These are phyloP conservation scores for Thalassia testudinum DNA, from an alignment of 116 monocot genomes.

Conservation along the genomic window DNA sequence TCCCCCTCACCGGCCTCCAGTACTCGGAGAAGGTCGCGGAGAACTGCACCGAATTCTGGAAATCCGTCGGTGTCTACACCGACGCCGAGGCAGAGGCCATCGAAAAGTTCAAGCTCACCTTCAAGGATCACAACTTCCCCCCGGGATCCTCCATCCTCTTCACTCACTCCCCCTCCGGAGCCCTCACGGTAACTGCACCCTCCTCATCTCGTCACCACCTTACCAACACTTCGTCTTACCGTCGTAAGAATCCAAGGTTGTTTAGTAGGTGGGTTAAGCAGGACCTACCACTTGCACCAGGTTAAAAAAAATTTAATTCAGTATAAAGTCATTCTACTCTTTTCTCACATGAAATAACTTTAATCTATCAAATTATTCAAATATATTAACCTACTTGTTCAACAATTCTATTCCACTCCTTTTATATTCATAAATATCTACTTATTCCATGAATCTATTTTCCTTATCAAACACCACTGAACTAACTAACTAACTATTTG, in stretches of 20 bases:
- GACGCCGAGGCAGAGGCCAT: slow-evolving; percentile 48
- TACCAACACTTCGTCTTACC: too few species aligned
- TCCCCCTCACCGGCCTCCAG: slow-evolving; percentile 65
- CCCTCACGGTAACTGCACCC: slow-evolving; percentile 30
- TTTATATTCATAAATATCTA: neutral
- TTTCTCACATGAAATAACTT: too few species aligned
- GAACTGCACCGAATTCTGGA: slow-evolving; percentile 70
- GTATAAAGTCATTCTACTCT: too few species aligned
- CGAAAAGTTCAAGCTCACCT: slow-evolving; percentile 40
- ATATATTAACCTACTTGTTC: too few species aligned
- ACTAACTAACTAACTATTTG: too few species aligned
- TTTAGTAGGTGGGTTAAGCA: neutral
- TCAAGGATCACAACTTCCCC: slow-evolving; percentile 42
- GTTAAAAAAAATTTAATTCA: neutral
- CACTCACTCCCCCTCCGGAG: slow-evolving; percentile 44
- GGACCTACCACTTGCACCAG: too few species aligned
- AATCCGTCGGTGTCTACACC: slow-evolving; percentile 50
- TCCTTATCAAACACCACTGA: too few species aligned
- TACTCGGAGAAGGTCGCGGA: slow-evolving; percentile 81
- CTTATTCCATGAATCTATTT: neutral
- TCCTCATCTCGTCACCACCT: neutral
- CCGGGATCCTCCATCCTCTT: slow-evolving; percentile 81
- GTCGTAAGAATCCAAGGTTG: too few species aligned
- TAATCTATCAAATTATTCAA: too few species aligned
- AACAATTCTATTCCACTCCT: too few species aligned